Percentiles rank a stretch among this genome's conserved stretches.
These are phyloP conservation scores for Taphrina populina DNA, from an alignment of 1,139 yeast species.

Conservation along the genomic window DNA sequence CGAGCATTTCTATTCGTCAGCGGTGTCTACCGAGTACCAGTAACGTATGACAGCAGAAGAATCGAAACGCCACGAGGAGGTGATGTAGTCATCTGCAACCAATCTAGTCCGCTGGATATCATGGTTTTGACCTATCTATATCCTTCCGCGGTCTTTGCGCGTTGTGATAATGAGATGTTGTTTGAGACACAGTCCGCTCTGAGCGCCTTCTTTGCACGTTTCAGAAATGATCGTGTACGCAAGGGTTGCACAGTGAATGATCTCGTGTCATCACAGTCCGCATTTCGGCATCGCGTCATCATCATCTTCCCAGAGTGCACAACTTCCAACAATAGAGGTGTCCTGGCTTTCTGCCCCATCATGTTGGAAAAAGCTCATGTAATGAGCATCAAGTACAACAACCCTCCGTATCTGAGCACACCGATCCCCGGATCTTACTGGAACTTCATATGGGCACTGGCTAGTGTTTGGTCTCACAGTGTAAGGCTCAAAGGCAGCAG, in stretches of 20 bases:
- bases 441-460: slow-evolving; percentile 25
- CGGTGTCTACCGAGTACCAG: slow-evolving; percentile 14
- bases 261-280: neutral
- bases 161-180: slow-evolving; percentile 21
- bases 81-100: slow-evolving; percentile 16
- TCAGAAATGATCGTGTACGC: neutral
- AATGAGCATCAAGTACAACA: slow-evolving; percentile 24
- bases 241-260: slow-evolving; percentile 1
- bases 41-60: slow-evolving; percentile 17
- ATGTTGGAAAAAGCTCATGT: slow-evolving; percentile 21
- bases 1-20: slow-evolving; percentile 11
- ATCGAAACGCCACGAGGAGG: slow-evolving; percentile 8
- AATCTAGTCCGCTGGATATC: slow-evolving; percentile 27
- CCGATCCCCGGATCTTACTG: slow-evolving; percentile 25
- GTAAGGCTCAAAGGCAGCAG: slow-evolving; percentile 20
- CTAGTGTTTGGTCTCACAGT: slow-evolving; percentile 20
- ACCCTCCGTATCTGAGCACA: slow-evolving; percentile 25
- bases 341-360: slow-evolving; percentile 31
- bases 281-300: neutral
- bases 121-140: slow-evolving; percentile 7
- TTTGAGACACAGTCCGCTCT: slow-evolving; percentile 22
- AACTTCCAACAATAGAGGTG: slow-evolving; percentile 31
- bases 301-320: slow-evolving; percentile 28
- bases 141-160: slow-evolving; percentile 17
- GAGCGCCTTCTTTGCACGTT: slow-evolving; percentile 4